phyloP scores from a whole-genome alignment of 2,329 filamentous ascomycete species.

The Endothia cerciana region DNA sequence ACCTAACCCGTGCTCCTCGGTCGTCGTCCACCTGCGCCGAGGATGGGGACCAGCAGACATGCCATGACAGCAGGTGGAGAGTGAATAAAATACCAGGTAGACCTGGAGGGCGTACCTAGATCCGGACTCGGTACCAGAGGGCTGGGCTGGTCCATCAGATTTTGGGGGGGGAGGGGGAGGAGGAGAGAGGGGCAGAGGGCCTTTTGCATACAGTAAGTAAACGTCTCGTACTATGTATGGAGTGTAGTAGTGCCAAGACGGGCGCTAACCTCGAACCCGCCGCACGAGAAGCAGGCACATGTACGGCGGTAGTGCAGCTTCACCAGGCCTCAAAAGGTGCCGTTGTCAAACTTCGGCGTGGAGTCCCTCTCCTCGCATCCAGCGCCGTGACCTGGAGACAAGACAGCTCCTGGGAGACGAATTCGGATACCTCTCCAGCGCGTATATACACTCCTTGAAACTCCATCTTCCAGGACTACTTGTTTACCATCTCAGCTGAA shows the following conservation, averaged over 20 bases:
- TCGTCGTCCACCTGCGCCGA: too few relatives aligned
- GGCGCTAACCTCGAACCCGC: constrained; percentile 3
- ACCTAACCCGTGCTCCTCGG: not conserved
- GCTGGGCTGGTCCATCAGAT: too few relatives aligned
- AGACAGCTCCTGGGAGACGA: not conserved
- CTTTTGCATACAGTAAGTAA: too few relatives aligned
- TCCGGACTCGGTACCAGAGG: too few relatives aligned
- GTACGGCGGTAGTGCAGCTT: not conserved
- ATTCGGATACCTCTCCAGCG: too few relatives aligned
- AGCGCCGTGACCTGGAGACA: not conserved
- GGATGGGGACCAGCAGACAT: too few relatives aligned
- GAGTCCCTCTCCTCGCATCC: not conserved
- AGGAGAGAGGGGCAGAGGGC: too few relatives aligned
- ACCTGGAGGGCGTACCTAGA: not conserved
- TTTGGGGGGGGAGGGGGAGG: too few relatives aligned
- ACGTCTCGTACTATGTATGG: not conserved
- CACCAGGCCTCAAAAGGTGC: not conserved
- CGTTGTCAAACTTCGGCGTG: not conserved
- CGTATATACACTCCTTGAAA: not conserved
- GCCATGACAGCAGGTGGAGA: not conserved
- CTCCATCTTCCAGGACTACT: not conserved
- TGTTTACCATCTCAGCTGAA: not conserved
- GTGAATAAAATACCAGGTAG: not conserved
- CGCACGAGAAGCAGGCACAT: not conserved
- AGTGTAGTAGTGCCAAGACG: constrained; percentile 7